These are phyloP conservation scores for Piromyces sp. DNA, from an alignment of 192 early-diverging fungal genomes.

Conservation along the genomic window DNA sequence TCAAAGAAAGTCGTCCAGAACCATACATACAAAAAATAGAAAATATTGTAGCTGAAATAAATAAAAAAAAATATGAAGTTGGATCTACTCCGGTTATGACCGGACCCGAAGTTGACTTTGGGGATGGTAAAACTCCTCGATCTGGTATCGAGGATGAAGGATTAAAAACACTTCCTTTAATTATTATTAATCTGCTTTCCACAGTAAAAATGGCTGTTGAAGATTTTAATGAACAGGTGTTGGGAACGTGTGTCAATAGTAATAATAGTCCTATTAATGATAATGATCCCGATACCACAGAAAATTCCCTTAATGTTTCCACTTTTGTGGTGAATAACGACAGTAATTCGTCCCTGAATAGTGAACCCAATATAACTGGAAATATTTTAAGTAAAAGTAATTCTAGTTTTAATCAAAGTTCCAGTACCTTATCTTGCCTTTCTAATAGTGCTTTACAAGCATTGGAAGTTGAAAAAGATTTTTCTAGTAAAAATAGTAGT, in stretches of 20 bases:
- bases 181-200: not conserved
- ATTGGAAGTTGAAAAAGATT: not conserved
- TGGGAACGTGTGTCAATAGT: not conserved
- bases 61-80: not conserved
- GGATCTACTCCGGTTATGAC: not conserved
- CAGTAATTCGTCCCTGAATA: not conserved
- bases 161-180: not conserved
- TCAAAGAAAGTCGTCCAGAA: not conserved
- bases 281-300: not conserved
- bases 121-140: not conserved
- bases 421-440: not conserved
- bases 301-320: not conserved
- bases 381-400: not conserved
- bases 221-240: not conserved
- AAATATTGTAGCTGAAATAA: not conserved
- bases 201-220: not conserved
- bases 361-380: not conserved
- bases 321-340: not conserved
- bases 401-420: not conserved
- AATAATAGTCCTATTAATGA: not conserved
- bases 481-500: not conserved
- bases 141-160: not conserved
- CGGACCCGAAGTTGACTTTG: too few species aligned
- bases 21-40: not conserved
- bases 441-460: not conserved